Evolutionary conservation across 208 protist species (phyloP).

Genomic region (Leishmania amazonensis): DNA sequence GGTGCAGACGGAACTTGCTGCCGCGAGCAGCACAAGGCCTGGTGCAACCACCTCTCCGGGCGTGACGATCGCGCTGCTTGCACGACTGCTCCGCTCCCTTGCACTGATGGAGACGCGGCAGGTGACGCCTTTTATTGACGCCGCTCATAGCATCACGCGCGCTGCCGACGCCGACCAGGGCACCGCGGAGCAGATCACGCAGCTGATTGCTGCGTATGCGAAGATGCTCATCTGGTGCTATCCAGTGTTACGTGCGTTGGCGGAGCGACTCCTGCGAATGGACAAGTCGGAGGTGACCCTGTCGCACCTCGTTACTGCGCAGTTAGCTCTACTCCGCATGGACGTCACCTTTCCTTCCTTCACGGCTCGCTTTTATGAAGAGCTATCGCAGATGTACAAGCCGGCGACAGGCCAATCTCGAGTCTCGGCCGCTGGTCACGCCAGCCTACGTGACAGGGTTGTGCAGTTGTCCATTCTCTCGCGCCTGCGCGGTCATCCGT

Average conservation of each 20-base stretch:
- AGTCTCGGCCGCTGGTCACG: neutral
- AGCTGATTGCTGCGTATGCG: slow-evolving; percentile 65
- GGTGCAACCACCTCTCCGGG: neutral
- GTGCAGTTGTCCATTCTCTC: slow-evolving; percentile 46
- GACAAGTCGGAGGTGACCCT: slow-evolving; percentile 36
- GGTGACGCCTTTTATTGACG: slow-evolving; percentile 65
- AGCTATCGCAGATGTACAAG: slow-evolving; percentile 7
- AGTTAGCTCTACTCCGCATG: slow-evolving; percentile 75
- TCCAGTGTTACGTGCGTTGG: slow-evolving; percentile 54
- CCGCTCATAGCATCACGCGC: slow-evolving; percentile 41
- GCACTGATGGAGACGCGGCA: slow-evolving; percentile 62
- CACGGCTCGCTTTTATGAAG: slow-evolving; percentile 24
- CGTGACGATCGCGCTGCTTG: slow-evolving; percentile 45
- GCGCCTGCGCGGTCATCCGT: slow-evolving; percentile 16
- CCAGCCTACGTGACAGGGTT: slow-evolving; percentile 20
- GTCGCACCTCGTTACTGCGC: slow-evolving; percentile 48
- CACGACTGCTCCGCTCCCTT: slow-evolving; percentile 54
- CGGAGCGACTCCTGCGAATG: slow-evolving; percentile 37
- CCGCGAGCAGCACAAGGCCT: neutral
- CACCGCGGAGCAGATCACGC: slow-evolving; percentile 30
- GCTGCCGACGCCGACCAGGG: slow-evolving; percentile 29
- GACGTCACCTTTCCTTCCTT: slow-evolving; percentile 47
- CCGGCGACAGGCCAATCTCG: neutral
- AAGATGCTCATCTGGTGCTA: slow-evolving; percentile 86
- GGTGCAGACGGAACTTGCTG: neutral